These are phyloP conservation scores for Coleophoma cylindrospora DNA, from an alignment of 2,329 filamentous ascomycete species.

Conservation along the genomic window DNA sequence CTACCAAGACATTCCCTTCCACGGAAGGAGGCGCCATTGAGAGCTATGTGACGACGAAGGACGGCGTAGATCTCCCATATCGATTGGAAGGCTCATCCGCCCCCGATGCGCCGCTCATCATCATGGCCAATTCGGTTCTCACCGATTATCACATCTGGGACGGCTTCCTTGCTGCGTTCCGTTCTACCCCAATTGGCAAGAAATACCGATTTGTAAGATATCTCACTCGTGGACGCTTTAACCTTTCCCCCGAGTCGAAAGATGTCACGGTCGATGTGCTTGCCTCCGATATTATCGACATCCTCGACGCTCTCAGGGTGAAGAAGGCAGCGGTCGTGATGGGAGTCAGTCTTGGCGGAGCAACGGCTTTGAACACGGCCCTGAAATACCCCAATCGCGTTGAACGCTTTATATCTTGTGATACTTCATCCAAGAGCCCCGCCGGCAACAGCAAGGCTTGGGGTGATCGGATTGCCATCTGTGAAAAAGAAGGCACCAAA, in stretches of 20 bases:
- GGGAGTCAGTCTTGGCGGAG: slow-evolving; percentile 78
- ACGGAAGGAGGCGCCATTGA: slow-evolving; percentile 48
- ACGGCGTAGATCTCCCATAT: slow-evolving; percentile 67
- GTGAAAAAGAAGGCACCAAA: slow-evolving; percentile 46
- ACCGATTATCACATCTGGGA: slow-evolving; percentile 81
- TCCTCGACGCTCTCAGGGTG: slow-evolving; percentile 68
- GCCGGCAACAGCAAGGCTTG: slow-evolving; percentile 73
- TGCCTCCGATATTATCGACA: slow-evolving; percentile 57
- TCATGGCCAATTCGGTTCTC: slow-evolving; percentile 76
- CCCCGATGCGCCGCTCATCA: slow-evolving; percentile 64
- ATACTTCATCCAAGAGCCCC: slow-evolving; percentile 71
- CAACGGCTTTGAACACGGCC: slow-evolving; percentile 69
- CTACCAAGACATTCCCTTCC: slow-evolving; percentile 23
- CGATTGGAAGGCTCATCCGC: slow-evolving; percentile 68
- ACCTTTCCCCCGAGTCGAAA: slow-evolving; percentile 3
- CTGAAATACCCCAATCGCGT: slow-evolving; percentile 59
- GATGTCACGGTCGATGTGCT: slow-evolving; percentile 45
- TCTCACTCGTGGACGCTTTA: slow-evolving; percentile 57
- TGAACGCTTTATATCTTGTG: slow-evolving; percentile 63
- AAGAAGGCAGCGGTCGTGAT: slow-evolving; percentile 61
- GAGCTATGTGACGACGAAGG: slow-evolving; percentile 63
- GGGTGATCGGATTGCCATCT: slow-evolving; percentile 68
- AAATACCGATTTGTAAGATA: slow-evolving; percentile 72
- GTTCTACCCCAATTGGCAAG: slow-evolving; percentile 17
- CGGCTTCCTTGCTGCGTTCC: slow-evolving; percentile 45